Evolutionary conservation across 164 flowering plant genomes (phyloP).

Genomic region (Magnolia officinalis): DNA sequence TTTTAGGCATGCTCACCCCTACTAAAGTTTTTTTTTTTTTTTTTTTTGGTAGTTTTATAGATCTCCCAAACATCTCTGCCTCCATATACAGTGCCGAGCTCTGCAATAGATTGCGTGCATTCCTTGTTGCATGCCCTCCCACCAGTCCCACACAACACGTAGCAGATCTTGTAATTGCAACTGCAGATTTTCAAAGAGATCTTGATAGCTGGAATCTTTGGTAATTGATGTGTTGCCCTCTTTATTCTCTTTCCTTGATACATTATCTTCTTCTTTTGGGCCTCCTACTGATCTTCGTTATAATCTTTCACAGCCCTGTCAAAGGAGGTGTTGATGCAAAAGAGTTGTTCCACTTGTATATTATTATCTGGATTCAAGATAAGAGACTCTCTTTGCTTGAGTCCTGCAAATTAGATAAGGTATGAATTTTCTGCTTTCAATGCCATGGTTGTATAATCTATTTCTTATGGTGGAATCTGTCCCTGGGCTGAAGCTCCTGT

Average conservation of each 20-base stretch:
- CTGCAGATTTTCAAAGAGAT: slow-evolving; percentile 84
- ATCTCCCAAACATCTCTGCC: slow-evolving; percentile 80
- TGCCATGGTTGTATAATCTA: not conserved
- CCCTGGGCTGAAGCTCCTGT: too few relatives aligned
- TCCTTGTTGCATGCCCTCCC: slow-evolving; percentile 90
- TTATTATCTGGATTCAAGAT: slow-evolving; percentile 86
- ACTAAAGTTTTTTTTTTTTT: not conserved
- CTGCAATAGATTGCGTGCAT: slow-evolving; percentile 68
- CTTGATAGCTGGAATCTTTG: slow-evolving; percentile 74
- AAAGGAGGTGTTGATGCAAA: slow-evolving; percentile 96
- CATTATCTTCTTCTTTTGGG: not conserved
- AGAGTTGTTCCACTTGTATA: slow-evolving; percentile 85
- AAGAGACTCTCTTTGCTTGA: slow-evolving; percentile 74
- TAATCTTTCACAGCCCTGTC: slow-evolving; percentile 45
- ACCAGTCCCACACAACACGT: slow-evolving; percentile 78
- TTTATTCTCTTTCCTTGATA: not conserved
- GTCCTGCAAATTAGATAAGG: slow-evolving; percentile 88
- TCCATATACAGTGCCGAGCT: slow-evolving; percentile 89
- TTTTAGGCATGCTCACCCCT: not conserved
- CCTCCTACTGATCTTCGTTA: not conserved
- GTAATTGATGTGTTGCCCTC: slow-evolving; percentile 27
- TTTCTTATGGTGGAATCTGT: too few relatives aligned
- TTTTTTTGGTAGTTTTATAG: slow-evolving; percentile 63
- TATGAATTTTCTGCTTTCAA: slow-evolving; percentile 12
- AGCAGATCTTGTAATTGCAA: slow-evolving; percentile 81